Base-by-base conservation (phyloP, 1,139 yeast genomes). In the Candida anutae region DNA sequence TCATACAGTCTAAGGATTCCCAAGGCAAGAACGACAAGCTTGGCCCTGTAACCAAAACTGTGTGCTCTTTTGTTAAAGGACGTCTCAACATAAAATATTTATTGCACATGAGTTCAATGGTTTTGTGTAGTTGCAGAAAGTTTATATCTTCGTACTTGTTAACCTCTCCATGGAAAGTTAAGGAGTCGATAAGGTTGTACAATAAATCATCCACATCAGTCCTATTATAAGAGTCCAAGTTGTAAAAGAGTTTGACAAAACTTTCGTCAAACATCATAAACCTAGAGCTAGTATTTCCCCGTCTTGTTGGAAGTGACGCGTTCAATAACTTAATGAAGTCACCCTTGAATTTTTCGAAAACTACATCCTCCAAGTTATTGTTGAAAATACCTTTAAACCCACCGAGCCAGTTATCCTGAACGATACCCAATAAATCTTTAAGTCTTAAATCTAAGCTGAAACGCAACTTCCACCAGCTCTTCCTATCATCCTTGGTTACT, bases 341-440 rank as follows among this genome's bases (percentile, higher is more conserved):
- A 41, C 2, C 30, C 33, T 39, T 60, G 57, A 49, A 82, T 60
- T 26, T 45, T 27, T 10, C 39, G 21, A 65, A 53, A 5, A 51
- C 45, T 1, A 42, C 39, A 8, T 41, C 43, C 11, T 22, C 16
- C 16, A 57, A 50, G 9, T 37, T 39, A 5, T 55, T 55, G 21
- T 58, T 53, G 43, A 84, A 79, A 2, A 83, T 44, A 0, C 88
- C 78, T 24, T 57, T 56, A 38, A 85, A 81, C 0, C 94, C 94
- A n/a, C 94, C 88, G 25, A 88, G 52, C 94, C 95, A 85, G 33
- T 61, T 58, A 16, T 55, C 50, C 37, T 85, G 90, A 11, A 84
- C 69, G 22, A 61, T 62, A 2, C 53, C 50, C n/a, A 88, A 49
- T n/a, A 87, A 48, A 4, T 52, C 55, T 28, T 67, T 55, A 32